phyloP scores from a whole-genome alignment of 805 yeast genomes.

The Metschnikowia sp. region DNA sequence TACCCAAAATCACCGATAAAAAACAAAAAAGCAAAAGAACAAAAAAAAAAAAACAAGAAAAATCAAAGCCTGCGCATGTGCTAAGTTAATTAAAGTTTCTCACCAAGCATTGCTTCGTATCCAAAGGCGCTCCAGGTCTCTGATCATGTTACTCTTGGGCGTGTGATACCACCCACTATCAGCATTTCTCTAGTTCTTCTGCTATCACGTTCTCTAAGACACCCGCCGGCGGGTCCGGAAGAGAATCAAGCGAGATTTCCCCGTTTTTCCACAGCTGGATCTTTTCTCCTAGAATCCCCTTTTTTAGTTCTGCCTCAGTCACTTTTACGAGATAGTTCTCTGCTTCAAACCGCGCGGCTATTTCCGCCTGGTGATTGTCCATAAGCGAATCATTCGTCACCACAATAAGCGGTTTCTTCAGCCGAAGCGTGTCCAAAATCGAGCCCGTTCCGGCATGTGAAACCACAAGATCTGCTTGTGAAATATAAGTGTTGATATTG shows the following conservation, averaged over 20 bases:
- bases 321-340: slow-evolving; percentile 9
- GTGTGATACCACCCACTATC: neutral
- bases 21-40: too few relatives aligned
- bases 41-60: too few relatives aligned
- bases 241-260: slow-evolving; percentile 1
- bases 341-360: slow-evolving; percentile 14
- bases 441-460: slow-evolving; percentile 95
- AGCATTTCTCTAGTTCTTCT: slow-evolving; percentile 3
- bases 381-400: slow-evolving; percentile 70
- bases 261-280: slow-evolving; percentile 9
- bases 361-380: slow-evolving; percentile 19
- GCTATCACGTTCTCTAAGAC: slow-evolving; percentile 9
- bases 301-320: slow-evolving; percentile 3
- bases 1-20: too few relatives aligned
- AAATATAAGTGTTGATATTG: slow-evolving; percentile 36
- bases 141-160: too few relatives aligned
- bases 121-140: too few relatives aligned
- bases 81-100: too few relatives aligned
- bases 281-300: slow-evolving; percentile 8
- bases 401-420: slow-evolving; percentile 56
- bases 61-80: too few relatives aligned
- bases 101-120: too few relatives aligned
- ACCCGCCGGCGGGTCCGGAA: slow-evolving; percentile 14
- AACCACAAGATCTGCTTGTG: slow-evolving; percentile 55
- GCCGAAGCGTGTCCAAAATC: slow-evolving; percentile 70